phyloP scores from a whole-genome alignment of 2,329 filamentous ascomycete species.

The Talaromyces sp. region DNA sequence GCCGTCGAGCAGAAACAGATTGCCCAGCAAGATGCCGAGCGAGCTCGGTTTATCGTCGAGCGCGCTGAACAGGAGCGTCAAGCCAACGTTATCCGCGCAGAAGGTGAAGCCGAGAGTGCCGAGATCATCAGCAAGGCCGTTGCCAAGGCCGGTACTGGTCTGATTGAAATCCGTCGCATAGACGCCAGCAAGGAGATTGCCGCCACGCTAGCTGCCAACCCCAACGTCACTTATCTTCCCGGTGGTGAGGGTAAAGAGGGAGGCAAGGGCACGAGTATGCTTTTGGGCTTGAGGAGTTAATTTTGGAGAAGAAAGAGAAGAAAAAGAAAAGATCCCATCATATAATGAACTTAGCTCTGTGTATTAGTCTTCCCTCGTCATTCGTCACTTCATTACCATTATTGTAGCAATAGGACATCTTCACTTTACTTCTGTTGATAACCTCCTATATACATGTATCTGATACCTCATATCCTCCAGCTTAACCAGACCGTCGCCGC shows the following conservation, averaged over 20 bases:
- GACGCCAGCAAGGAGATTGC: constrained; percentile 96
- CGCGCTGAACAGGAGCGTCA: constrained; percentile 98
- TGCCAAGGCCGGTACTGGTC: constrained; percentile 83
- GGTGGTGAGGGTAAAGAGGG: constrained; percentile 54
- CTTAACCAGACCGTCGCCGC: constrained; percentile 66
- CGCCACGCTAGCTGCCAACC: constrained; percentile 78
- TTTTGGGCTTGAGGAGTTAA: constrained; percentile 60
- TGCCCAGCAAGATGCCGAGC: constrained; percentile 96
- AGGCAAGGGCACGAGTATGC: constrained; percentile 60
- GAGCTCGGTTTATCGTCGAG: constrained; percentile 96
- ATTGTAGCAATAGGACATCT: constrained; percentile 14
- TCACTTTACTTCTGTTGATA: constrained; percentile 14
- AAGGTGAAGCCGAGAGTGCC: constrained; percentile 95
- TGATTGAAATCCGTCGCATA: constrained; percentile 94
- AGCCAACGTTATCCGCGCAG: constrained; percentile 95
- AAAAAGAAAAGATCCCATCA: constrained; percentile 17
- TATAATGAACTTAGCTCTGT: constrained; percentile 16
- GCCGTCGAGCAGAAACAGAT: constrained; percentile 99
- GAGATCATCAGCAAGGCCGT: constrained; percentile 94
- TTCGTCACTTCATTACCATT: constrained; percentile 7
- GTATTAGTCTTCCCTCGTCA: constrained; percentile 11
- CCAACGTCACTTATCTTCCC: constrained; percentile 93
- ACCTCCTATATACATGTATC: constrained; percentile 68
- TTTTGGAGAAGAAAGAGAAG: neutral
- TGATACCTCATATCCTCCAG: constrained; percentile 96